Percentiles rank a stretch among this genome's conserved stretches.
These are phyloP conservation scores for Vitis cinerea DNA, from an alignment of 164 flowering plant genomes.

Conservation along the genomic window DNA sequence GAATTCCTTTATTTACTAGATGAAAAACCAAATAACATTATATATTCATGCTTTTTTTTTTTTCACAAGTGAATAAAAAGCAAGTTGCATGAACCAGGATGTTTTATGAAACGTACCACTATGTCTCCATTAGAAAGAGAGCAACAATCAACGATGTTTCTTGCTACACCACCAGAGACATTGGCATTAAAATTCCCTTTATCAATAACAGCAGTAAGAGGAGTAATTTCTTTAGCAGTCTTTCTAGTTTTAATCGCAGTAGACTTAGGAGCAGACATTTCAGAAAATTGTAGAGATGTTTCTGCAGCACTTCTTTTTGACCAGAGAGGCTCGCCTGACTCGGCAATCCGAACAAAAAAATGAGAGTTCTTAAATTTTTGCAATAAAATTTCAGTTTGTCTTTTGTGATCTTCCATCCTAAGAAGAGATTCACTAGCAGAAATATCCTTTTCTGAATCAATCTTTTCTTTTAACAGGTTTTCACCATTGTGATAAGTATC, in stretches of 20 bases:
- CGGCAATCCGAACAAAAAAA: conserved; percentile 85
- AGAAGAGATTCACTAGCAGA: conserved; percentile 80
- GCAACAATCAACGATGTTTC: conserved; percentile 65
- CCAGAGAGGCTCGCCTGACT: conserved; percentile 78
- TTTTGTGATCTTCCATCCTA: conserved; percentile 75
- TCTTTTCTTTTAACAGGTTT: conserved; percentile 22
- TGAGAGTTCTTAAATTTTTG: conserved; percentile 76
- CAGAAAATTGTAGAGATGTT: conserved; percentile 26
- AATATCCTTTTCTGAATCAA: conserved; percentile 42
- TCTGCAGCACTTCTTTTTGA: conserved; percentile 47
- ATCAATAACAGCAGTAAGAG: conserved; percentile 62
- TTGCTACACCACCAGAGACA: conserved; percentile 83
- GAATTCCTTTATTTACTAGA: too few relatives aligned
- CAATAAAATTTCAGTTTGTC: conserved; percentile 63
- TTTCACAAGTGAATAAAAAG: background rate
- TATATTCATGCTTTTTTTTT: background rate
- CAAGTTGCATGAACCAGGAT: conserved; percentile 2
- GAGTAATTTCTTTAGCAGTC: conserved; percentile 19
- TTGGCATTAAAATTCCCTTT: conserved; percentile 77
- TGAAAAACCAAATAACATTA: too few relatives aligned
- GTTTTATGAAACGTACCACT: conserved; percentile 65
- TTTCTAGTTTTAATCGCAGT: conserved; percentile 21
- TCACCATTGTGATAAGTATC: conserved; percentile 40
- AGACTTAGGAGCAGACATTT: conserved; percentile 22
- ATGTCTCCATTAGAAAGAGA: conserved; percentile 88